Evolutionary conservation across 805 yeast species (phyloP).

Genomic region (Saccharomycopsis sp.): DNA sequence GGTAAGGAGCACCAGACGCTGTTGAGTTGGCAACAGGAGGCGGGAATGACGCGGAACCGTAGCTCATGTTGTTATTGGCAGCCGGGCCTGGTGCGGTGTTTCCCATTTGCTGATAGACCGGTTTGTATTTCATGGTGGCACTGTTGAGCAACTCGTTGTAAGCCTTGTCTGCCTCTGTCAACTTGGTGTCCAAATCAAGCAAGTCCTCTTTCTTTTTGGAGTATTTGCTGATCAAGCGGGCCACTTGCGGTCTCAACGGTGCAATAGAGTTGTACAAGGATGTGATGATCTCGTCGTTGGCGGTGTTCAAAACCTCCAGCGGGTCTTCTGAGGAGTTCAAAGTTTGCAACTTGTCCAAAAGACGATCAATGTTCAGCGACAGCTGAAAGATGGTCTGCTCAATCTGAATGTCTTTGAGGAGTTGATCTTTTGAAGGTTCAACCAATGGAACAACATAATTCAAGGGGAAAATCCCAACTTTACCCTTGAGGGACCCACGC

Average conservation of each 20-base stretch:
- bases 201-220: conserved; percentile 72
- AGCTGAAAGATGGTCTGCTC: conserved; percentile 49
- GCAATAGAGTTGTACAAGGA: conserved; percentile 61
- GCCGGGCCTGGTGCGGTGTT: too few relatives aligned
- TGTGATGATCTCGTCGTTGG: conserved; percentile 60
- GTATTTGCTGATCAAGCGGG: conserved; percentile 68
- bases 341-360: conserved; percentile 42
- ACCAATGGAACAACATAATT: conserved; percentile 80
- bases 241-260: conserved; percentile 65
- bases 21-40: too few relatives aligned
- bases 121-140: conserved; percentile 26
- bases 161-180: conserved; percentile 55
- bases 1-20: too few relatives aligned
- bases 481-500: conserved; percentile 77
- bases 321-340: conserved; percentile 27
- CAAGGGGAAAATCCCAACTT: conserved; percentile 81
- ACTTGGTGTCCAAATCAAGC: conserved; percentile 56
- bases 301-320: conserved; percentile 26
- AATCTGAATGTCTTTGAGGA: conserved; percentile 38
- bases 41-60: too few relatives aligned
- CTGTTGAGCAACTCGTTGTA: conserved; percentile 65
- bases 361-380: conserved; percentile 55
- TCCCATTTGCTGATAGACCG: too few relatives aligned
- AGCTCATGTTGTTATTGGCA: too few relatives aligned
- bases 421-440: conserved; percentile 54